These are phyloP conservation scores for Serendipita sp. DNA, from an alignment of 1,284 basidiomycete genomes.

Conservation along the genomic window DNA sequence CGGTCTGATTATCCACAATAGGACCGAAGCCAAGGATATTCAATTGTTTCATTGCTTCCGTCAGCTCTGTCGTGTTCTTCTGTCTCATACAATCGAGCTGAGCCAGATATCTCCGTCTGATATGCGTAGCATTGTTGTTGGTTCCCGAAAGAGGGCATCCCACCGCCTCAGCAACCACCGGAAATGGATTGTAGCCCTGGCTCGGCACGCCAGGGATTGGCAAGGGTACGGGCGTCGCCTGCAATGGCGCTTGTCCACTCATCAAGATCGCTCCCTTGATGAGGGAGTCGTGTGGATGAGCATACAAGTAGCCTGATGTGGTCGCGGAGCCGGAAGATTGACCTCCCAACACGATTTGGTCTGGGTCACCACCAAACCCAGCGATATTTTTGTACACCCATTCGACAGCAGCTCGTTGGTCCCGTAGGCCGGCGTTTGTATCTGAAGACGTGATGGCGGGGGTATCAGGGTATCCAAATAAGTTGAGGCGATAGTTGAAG, in stretches of 20 bases:
- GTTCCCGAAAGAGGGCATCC: too few species aligned
- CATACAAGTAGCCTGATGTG: conserved; percentile 23
- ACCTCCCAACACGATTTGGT: conserved; percentile 58
- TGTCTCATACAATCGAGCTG: conserved; percentile 27
- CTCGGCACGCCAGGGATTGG: neutral
- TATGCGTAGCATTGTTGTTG: conserved; percentile 7
- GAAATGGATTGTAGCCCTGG: too few species aligned
- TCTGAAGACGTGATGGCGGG: conserved; percentile 19
- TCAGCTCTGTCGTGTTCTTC: conserved; percentile 13
- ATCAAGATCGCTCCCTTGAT: conserved; percentile 30
- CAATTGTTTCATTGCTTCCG: neutral
- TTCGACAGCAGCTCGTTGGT: conserved; percentile 43
- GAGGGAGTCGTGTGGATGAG: conserved; percentile 25
- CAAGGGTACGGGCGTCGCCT: neutral
- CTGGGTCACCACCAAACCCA: conserved; percentile 58
- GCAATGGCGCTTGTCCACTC: conserved; percentile 14
- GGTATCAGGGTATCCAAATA: conserved; percentile 10
- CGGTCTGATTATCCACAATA: neutral
- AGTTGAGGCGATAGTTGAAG: conserved; percentile 9
- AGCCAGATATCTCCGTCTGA: conserved; percentile 17
- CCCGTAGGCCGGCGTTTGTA: conserved; percentile 28
- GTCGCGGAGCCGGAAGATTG: conserved; percentile 35
- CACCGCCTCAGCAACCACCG: too few species aligned
- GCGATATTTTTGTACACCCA: conserved; percentile 54
- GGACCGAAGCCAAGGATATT: neutral